Conservation (phyloP, 805 yeast species). For the Candida peoriensis region DNA sequence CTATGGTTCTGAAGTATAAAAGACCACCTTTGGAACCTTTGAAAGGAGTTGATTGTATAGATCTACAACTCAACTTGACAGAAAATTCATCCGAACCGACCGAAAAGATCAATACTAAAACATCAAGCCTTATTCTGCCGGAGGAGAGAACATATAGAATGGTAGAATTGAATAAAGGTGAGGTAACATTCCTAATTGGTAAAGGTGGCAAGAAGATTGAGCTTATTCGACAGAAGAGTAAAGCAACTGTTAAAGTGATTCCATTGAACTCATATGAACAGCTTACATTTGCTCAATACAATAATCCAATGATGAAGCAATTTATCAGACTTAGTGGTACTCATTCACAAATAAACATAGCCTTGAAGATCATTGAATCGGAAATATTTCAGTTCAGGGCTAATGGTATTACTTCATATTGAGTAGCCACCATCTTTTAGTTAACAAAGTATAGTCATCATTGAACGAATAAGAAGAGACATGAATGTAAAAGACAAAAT, state of each 20-base stretch:
- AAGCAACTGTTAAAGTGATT: conserved; percentile 36
- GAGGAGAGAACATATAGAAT: conserved; percentile 4
- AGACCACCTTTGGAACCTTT: no score
- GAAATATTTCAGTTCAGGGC: conserved; percentile 19
- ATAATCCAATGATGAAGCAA: conserved; percentile 21
- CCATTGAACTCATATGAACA: conserved; percentile 25
- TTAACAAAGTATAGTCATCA: not conserved
- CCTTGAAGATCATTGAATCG: conserved; percentile 23
- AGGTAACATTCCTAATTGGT: conserved; percentile 40
- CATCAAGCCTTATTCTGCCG: no score
- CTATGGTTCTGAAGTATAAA: no score
- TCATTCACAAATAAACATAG: conserved; percentile 20
- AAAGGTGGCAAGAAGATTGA: conserved; percentile 35
- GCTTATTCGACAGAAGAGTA: conserved; percentile 27
- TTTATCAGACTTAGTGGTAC: conserved; percentile 29
- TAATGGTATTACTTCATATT: conserved; percentile 7
- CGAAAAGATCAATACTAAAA: no score
- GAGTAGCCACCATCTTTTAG: not conserved
- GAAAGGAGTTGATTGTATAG: no score
- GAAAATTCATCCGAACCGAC: no score
- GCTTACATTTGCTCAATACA: conserved; percentile 3
- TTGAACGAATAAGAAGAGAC: not conserved
- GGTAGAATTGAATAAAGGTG: conserved; percentile 24
- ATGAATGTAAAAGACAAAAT: no score
- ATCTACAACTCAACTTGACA: no score